phyloP scores from a whole-genome alignment of 2,329 filamentous ascomycete genomes.

The Metarhizium album region DNA sequence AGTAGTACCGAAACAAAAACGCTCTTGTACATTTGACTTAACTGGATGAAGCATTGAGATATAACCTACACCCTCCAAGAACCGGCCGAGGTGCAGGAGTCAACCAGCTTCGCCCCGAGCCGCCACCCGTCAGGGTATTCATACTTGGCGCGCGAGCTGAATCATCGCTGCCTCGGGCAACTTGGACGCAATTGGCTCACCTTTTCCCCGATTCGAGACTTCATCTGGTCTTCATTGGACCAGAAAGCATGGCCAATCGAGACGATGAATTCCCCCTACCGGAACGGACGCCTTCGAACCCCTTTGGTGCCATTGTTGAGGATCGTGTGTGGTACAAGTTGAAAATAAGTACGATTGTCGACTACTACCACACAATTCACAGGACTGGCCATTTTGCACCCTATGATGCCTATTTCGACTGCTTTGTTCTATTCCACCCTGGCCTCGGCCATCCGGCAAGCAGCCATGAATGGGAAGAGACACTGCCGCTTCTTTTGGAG shows the following conservation, averaged over 20 bases:
- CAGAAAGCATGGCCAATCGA: constrained; percentile 90
- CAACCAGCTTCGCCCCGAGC: constrained; percentile 69
- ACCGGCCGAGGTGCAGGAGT: constrained; percentile 64
- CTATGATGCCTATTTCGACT: constrained; percentile 97
- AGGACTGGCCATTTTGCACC: constrained; percentile 83
- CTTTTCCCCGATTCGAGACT: constrained; percentile 89
- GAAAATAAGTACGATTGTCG: constrained; percentile 96
- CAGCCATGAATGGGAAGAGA: constrained; percentile 88
- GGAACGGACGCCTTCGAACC: constrained; percentile 71
- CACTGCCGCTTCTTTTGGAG: constrained; percentile 78
- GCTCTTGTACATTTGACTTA: not conserved
- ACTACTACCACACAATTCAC: constrained; percentile 96
- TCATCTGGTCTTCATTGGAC: constrained; percentile 88
- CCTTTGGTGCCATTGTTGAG: constrained; percentile 89
- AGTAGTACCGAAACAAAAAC: constrained; percentile 20
- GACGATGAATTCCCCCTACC: constrained; percentile 89
- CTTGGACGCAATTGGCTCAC: constrained; percentile 89
- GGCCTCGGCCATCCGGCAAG: constrained; percentile 90
- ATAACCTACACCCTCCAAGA: constrained; percentile 81
- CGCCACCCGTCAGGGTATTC: constrained; percentile 85
- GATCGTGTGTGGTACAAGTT: constrained; percentile 78
- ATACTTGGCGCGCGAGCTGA: constrained; percentile 93
- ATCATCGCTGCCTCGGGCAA: constrained; percentile 84
- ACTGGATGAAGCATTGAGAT: constrained; percentile 59
- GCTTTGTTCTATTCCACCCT: constrained; percentile 93